Evolutionary conservation across 768 basidiomycete species (phyloP), one percentile per base, ranked within the genome.

Genomic region (Amanita thiersii): DNA sequence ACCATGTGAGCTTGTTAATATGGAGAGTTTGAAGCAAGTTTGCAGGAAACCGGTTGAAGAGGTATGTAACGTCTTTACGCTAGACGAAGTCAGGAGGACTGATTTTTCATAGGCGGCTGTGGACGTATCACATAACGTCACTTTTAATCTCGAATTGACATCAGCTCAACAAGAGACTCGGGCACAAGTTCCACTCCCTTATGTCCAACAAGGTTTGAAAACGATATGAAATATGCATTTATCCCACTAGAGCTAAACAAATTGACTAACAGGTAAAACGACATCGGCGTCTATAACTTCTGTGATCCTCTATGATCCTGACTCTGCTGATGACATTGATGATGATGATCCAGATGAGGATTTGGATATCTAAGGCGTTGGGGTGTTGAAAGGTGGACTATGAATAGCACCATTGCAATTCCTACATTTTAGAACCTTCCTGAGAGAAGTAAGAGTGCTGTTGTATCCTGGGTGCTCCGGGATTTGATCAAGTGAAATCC

Each of bases 281-380:
- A 35, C 60, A 47, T 24, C 47, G 15, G 50, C 31, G 47, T 46
- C 38, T n/a, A 38, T 50, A 4, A 50, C 58, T 19, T 65, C 68
- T 7, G 69, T 75, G 1, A 93, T 96, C 41, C 68, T 82, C 46
- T 96, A 94, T 49, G 88, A 92, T 50, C 90, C 92, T 6, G 92
- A 93, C 56, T 89, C 87, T 19, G 90, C 86, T 19, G 92, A 96
- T 54, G 92, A 96, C 50, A 75, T 93, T 38, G 92, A 96, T 55
- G 92, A 93, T 41, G 92, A 94, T 42, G 92, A 96, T 65, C 92
- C 92, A 15, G 92, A 96, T 51, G 92, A 94, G 56, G 91, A 94
- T 61, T 64, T 94, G 46, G 87, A 94, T 52, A 85, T 92, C 44
- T 91, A 53, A 56, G n/a, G n/a, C n/a, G n/a, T n/a, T n/a, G n/a